phyloP scores from a whole-genome alignment of 495 filamentous ascomycete genomes.

The Aspergillus wentii region DNA sequence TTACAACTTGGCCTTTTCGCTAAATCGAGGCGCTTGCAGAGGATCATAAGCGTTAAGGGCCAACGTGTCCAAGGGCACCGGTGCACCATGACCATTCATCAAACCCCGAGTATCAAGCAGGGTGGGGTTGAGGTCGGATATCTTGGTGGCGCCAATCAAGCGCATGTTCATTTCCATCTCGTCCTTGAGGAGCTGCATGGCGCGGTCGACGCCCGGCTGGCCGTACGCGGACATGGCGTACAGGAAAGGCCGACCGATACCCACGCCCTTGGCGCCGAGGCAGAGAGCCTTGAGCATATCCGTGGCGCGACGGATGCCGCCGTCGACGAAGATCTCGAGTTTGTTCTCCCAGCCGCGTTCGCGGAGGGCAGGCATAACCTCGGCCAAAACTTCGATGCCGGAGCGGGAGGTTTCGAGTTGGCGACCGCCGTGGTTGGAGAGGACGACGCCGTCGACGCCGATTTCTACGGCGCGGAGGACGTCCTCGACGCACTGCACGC shows the following conservation, averaged over 20 bases:
- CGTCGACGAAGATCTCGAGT: conserved; percentile 90
- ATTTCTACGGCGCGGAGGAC: conserved; percentile 77
- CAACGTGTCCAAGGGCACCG: conserved; percentile 66
- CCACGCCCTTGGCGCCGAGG: conserved; percentile 86
- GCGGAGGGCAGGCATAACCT: conserved; percentile 92
- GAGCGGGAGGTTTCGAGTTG: conserved; percentile 91
- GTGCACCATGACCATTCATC: conserved; percentile 62
- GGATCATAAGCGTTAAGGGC: conserved; percentile 61
- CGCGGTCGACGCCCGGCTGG: conserved; percentile 76
- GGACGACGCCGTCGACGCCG: conserved; percentile 87
- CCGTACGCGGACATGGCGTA: conserved; percentile 97
- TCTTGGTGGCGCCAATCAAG: conserved; percentile 68
- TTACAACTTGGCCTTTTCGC: conserved; percentile 55
- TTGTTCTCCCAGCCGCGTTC: conserved; percentile 74
- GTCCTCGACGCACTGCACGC: conserved; percentile 93
- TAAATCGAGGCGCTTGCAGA: conserved; percentile 52
- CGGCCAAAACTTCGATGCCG: conserved; percentile 88
- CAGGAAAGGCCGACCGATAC: conserved; percentile 91
- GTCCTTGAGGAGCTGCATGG: conserved; percentile 93
- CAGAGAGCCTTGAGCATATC: conserved; percentile 97
- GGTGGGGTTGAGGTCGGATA: conserved; percentile 73
- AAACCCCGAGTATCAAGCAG: conserved; percentile 70
- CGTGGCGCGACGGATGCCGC: conserved; percentile 82
- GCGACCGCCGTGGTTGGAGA: conserved; percentile 96
- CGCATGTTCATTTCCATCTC: conserved; percentile 99